Evolutionary conservation across 805 yeast genomes (phyloP).

Genomic region (Torulaspora franciscae): DNA sequence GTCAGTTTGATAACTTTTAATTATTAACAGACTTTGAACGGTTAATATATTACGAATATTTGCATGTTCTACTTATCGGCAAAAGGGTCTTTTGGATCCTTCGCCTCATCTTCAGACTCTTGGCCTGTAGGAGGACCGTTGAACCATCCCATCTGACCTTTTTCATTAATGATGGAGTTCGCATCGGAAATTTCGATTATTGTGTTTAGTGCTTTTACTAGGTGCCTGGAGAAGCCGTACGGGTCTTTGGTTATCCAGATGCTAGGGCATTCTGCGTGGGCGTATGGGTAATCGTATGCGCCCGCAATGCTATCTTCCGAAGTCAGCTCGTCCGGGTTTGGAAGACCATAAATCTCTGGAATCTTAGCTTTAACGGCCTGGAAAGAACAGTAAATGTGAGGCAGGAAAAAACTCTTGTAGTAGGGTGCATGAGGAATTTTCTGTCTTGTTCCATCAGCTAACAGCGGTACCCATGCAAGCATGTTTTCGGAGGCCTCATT

Average conservation of each 20-base stretch:
- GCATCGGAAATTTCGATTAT: constrained; percentile 63
- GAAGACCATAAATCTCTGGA: constrained; percentile 57
- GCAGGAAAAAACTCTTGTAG: constrained; percentile 49
- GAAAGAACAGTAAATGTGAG: constrained; percentile 50
- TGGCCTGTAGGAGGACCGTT: constrained; percentile 47
- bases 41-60: background rate
- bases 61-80: background rate
- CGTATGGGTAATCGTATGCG: constrained; percentile 77
- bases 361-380: constrained; percentile 44
- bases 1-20: background rate
- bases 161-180: constrained; percentile 53
- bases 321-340: constrained; percentile 40
- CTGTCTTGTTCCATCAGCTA: constrained; percentile 56
- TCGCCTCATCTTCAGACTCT: constrained; percentile 14
- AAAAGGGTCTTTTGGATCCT: constrained; percentile 7
- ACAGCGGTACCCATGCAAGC: constrained; percentile 46
- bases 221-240: constrained; percentile 66
- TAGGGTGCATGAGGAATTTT: constrained; percentile 37
- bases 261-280: constrained; percentile 61
- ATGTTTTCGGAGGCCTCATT: constrained; percentile 22
- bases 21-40: too few relatives aligned
- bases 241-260: constrained; percentile 92
- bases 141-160: constrained; percentile 45
- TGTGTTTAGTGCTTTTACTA: constrained; percentile 51
- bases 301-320: constrained; percentile 41